Evolutionary conservation across 495 filamentous ascomycete species (phyloP).

Genomic region (Tuber borchii): DNA sequence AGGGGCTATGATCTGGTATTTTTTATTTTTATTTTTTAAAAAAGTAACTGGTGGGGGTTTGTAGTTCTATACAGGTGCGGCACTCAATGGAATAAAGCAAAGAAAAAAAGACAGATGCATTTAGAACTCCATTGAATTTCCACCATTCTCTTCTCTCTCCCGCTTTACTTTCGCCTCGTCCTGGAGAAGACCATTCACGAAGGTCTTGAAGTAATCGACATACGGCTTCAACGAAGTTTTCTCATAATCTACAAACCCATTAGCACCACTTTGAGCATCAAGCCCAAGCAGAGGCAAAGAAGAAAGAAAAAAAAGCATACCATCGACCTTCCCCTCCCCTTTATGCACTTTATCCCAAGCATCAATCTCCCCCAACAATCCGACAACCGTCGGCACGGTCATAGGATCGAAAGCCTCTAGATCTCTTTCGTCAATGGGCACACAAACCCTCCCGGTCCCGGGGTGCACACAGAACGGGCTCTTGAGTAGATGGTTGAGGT

Average conservation of each 20-base stretch:
- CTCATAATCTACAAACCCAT: slow-evolving; percentile 66
- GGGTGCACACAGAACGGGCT: slow-evolving; percentile 94
- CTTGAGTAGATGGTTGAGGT: slow-evolving; percentile 94
- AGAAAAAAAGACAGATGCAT: not conserved
- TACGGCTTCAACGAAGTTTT: slow-evolving; percentile 93
- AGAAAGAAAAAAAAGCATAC: slow-evolving; percentile 27
- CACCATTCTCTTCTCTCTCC: slow-evolving; percentile 50
- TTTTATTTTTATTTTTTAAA: not conserved
- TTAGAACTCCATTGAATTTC: slow-evolving; percentile 57
- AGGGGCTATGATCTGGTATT: not conserved
- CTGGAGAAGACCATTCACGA: slow-evolving; percentile 69
- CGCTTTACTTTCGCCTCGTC: slow-evolving; percentile 72
- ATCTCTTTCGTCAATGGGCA: slow-evolving; percentile 71
- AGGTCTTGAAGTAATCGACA: slow-evolving; percentile 76
- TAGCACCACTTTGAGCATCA: slow-evolving; percentile 15
- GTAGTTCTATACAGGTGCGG: slow-evolving; percentile 8
- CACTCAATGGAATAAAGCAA: not conserved
- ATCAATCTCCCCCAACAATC: slow-evolving; percentile 74
- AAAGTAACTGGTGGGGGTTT: not conserved
- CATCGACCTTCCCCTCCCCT: slow-evolving; percentile 44
- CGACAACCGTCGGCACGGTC: slow-evolving; percentile 75
- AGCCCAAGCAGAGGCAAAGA: slow-evolving; percentile 36
- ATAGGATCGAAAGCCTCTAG: slow-evolving; percentile 80
- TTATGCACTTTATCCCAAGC: slow-evolving; percentile 53
- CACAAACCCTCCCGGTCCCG: slow-evolving; percentile 82